Evolutionary conservation across 2,329 filamentous ascomycete species (phyloP), one percentile per base, ranked within the genome.

Genomic region (Calonectria honghensis): DNA sequence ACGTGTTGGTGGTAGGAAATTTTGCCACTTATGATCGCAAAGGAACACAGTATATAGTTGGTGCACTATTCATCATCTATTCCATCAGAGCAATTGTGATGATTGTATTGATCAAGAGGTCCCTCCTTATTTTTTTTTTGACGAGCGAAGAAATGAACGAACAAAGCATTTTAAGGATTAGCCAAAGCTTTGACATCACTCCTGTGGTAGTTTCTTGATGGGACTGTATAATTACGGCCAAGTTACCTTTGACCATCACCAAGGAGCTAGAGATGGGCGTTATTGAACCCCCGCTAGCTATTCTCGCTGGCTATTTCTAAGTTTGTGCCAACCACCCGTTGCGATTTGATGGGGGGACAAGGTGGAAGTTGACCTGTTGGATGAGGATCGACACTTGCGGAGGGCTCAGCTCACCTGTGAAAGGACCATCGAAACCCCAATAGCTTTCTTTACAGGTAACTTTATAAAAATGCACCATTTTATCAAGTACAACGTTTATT

Each of bases 1-100:
- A 57, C 14, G 18, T 24, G 13, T 52, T 35, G 67, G 70, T 51
- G 20, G 59, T 70, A 18, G 66, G 37, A 35, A 52, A 67, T 3
- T 2, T 10, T 18, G 41, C 6, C 4, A n/a, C 1, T n/a, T n/a
- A 45, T n/a, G 7, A 20, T n/a, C 6, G 16, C 41, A 20, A 6
- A 45, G 10, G 1, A 4, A 18, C 18, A n/a, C 18, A 45, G 16
- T 3, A 13, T 10, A 37, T 37, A 39, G 37, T 16, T 39, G 37
- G 14, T 6, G 14, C 16, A 39, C 14, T 16, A 39, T 39, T 45
- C 13, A 45, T n/a, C 16, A 45, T 24, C 24, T 24, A 24, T 24
- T 24, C 24, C 18, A 7, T 7, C 7, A 7, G 16, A n/a, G 18
- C 41, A 3, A 45, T 20, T n/a, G 6, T 1, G 4, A 9, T n/a